Base-by-base conservation (phyloP, 2,329 filamentous ascomycete species). In the Colletotrichum endophyticum region DNA sequence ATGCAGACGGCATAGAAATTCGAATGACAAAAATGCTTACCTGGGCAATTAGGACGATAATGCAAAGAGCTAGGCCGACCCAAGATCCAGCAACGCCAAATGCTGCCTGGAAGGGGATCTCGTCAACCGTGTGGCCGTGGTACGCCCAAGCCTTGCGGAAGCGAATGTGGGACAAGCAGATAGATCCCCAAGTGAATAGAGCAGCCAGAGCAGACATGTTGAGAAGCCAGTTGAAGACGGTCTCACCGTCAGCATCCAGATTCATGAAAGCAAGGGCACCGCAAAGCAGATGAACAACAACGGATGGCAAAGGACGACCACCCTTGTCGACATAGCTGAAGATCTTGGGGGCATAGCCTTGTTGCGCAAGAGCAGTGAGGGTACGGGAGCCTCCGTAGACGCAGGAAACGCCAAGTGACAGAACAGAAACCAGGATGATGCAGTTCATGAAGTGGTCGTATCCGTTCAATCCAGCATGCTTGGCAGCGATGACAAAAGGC, bases 171-270 rank as follows among this genome's bases (percentile, higher is more conserved):
- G 92, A 88, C 5, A 93, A 84, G 80, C 92, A 94, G 79, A 94
- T 94, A 53, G 91, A 93, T 22, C 89, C 92, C 93, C 93, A 95
- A 13, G 92, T 92, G 82, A 94, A 94, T 59, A 95, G 87, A 15
- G 91, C 90, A 13, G 91, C 90, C 6, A 95, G 86, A 68, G 91
- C 93, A 0, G 92, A 93, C 19, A 95, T 85, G 11, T 92, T 91
- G 30, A 91, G 87, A 5, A 95, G 88, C 93, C 93, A 95, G 80
- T 89, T 86, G 75, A 95, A 94, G 27, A 94, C 88, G 1, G 84
- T 85, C 2, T 81, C 82, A 27, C 90, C 90, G 2, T 85, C 84
- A 0, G 85, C 80, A 63, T 84, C 81, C 30, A 91, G 82, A 75
- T 85, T 86, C 36, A 90, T 78, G 73, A 88, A 92, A 7, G 87